Base-by-base conservation (phyloP, 1,284 basidiomycete genomes). In the Butyriboletus appendiculatus region DNA sequence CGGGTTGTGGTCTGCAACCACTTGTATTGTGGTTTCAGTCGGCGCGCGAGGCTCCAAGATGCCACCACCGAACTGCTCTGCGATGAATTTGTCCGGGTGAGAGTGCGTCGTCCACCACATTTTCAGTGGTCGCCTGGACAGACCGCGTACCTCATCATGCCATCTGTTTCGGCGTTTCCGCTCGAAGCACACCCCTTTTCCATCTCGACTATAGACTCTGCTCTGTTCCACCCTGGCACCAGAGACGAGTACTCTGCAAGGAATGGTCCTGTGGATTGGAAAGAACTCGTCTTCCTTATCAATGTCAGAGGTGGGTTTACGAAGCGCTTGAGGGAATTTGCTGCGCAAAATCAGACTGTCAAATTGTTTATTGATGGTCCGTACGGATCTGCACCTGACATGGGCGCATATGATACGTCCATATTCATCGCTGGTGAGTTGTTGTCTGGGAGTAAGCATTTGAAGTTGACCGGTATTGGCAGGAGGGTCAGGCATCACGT, bases 141-240 rank as follows among this genome's bases (percentile, higher is more conserved):
- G 62, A 77, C 74, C 26, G 79, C 75, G 1, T 81, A 73, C 57
- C 66, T 82, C 33, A 73, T 70, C 16, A 70, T 81, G 58, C 78
- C 77, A 5, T 66, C 69, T 1, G 73, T 81, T 4, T 75, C 78
- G 6, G 52, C 35, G 0, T 62, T 77, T 22, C 75, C 76, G 4
- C 73, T 76, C 33, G 82, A 82, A 64, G 66, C 79, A 7, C 82
- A 82, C 57, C 82, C 82, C 0, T 82, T 84, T 66, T 81, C 82
- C 3, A 81, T 84, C 47, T 73, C 76, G 22, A 81, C 69, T 47
- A 62, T 79, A 22, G 75, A 77, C 42, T 62, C 67, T 39, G n/a
- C 62, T 5, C 18, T 59, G 3, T 62, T 60, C 53, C 52, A 40
- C 0, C 45, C 49, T 18, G 24, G 14, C 1, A 8, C 14, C 11